Evolutionary conservation across 2,329 filamentous ascomycete genomes (phyloP), one percentile per base, ranked within the genome.

Genomic region (Clarireedia monteithiana): DNA sequence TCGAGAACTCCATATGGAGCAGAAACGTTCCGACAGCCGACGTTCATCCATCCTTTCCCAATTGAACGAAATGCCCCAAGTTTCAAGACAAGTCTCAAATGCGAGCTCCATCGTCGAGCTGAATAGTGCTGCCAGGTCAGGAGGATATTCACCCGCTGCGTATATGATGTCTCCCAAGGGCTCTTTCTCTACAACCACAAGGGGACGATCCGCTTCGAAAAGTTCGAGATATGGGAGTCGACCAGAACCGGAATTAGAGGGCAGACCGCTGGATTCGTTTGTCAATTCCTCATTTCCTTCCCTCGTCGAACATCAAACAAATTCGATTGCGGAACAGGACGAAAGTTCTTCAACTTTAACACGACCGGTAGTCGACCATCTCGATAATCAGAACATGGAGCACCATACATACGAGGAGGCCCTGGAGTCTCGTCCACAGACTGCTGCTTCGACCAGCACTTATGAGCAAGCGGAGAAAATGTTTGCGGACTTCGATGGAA

Each of bases 401-500:
- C 48, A 58, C 27, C n/a, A 23, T 7, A 20, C 48, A n/a, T 45
- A 53, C 30, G 53, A 55, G 6, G 59, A 61, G 47, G 55, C 59
- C 23, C 56, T 62, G 23, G 46, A 45, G 20, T 26, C 46, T 44
- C 58, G 63, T 36, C 65, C 65, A 9, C 42, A 59, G 34, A 67
- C 64, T 10, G 59, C 64, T 42, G 58, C 63, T 7, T 68, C 67
- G 20, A 62, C 62, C 30, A 63, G 61, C 42, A 88, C 86, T 2
- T 84, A 77, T 56, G 83, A 86, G 34, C 83, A 88, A 67, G 81
- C 81, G 17, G 75, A 83, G 59, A 72, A 78, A 40, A 80, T 88
- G 3, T 94, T 92, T 73, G 80, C 83, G 44, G 88, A 91, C 68
- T 94, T 94, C 66, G 89, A 94, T 67, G 89, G 89, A 39, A 85